Evolutionary conservation across 192 early-diverging fungal genomes (phyloP).

Genomic region (Martensiomyces pterosporus): DNA sequence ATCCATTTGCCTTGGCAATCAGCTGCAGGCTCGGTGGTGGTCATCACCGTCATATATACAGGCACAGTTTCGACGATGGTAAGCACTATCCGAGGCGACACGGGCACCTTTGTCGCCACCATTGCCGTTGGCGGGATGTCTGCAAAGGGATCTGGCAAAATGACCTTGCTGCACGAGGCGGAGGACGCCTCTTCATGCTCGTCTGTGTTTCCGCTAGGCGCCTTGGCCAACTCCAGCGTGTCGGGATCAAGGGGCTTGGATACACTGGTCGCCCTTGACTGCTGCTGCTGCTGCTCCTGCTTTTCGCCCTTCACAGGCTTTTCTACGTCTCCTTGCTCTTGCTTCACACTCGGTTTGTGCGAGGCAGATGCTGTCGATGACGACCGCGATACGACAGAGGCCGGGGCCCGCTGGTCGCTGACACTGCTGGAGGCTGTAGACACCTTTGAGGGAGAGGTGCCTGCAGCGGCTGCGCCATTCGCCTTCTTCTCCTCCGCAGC

Average conservation of each 20-base stretch:
- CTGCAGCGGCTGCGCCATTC: not conserved
- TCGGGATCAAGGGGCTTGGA: not conserved
- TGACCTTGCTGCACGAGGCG: constrained; percentile 19
- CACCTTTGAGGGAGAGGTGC: not conserved
- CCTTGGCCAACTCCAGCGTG: constrained; percentile 27
- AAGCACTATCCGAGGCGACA: constrained; percentile 46
- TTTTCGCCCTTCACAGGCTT: too few species aligned
- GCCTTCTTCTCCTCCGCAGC: not conserved
- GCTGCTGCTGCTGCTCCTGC: not conserved
- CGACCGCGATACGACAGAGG: too few species aligned
- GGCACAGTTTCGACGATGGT: constrained; percentile 52
- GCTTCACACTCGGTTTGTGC: too few species aligned
- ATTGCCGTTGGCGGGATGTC: constrained; percentile 44
- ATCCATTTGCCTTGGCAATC: constrained; percentile 37
- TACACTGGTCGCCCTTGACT: not conserved
- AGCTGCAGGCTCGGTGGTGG: constrained; percentile 39
- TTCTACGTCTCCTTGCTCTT: too few species aligned
- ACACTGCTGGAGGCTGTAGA: not conserved
- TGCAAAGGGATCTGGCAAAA: constrained; percentile 42
- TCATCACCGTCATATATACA: constrained; percentile 49
- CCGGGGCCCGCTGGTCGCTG: not conserved
- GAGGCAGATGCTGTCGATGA: not conserved
- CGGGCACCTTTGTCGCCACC: constrained; percentile 39
- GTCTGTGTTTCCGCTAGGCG: constrained; percentile 24
- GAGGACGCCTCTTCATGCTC: constrained; percentile 32